Evolutionary conservation across 2,329 filamentous ascomycete genomes (phyloP), one percentile per base, ranked within the genome.

Genomic region (Neonectria punicea): DNA sequence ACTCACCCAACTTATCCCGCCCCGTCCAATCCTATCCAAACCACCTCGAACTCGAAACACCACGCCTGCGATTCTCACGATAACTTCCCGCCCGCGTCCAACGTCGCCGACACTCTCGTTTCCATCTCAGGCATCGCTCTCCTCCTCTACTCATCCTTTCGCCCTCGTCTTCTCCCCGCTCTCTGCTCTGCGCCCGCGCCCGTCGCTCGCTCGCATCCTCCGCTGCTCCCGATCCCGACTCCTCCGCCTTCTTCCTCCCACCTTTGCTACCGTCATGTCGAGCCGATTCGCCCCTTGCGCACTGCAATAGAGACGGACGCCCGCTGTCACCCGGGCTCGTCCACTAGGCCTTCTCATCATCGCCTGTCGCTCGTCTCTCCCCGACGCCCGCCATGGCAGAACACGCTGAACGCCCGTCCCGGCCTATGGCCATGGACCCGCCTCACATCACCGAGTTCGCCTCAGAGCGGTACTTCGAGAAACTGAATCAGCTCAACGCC

Each of bases 361-460:
- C 61, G 58, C 34, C 63, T 58, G 51, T 57, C 62, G 51, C 61
- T 68, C 72, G 63, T 11, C 73, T 76, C 71, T 47, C 53, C 25
- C 59, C 61, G 41, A 65, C 46, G 30, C 53, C 62, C 68, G 72
- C 50, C 70, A 80, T 81, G 79, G 73, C 79, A 63, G 75, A 78
- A 67, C 69, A 71, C 56, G 73, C 77, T 66, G 75, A 78, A 66
- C 70, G 72, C 58, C 71, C 71, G 57, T 69, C 72, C 55, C 73
- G 72, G 50, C 71, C 73, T 67, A 68, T 73, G 76, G 77, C 78
- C 74, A 89, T 90, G 87, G 88, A 90, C 69, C 87, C 86, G 73
- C 83, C 85, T 71, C 88, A 90, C 69, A 83, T 89, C 67, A 89
- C 88, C 65, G 89, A 91, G 77, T 91, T 91, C 79, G 89, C 87